These are phyloP conservation scores for Salix viminalis DNA, from an alignment of 345 rosid species.

Conservation along the genomic window DNA sequence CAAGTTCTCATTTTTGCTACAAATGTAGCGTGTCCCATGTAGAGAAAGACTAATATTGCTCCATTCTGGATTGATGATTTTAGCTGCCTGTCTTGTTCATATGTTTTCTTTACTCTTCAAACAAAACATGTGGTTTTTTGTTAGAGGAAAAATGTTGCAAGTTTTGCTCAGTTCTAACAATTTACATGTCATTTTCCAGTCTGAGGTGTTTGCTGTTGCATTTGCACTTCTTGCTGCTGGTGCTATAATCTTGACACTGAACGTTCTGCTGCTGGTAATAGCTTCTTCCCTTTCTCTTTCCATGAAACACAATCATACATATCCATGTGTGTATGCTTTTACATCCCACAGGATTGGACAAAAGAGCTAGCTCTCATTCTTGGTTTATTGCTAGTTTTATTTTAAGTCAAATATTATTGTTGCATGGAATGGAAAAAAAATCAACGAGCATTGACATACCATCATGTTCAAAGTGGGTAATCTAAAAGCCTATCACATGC, in stretches of 20 bases:
- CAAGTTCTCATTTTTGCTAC: neutral
- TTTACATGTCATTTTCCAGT: conserved; percentile 36
- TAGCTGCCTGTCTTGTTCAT: neutral
- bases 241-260: conserved; percentile 86
- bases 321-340: neutral
- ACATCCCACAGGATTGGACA: neutral
- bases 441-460: neutral
- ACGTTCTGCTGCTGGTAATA: conserved; percentile 83
- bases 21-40: neutral
- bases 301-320: too few relatives aligned
- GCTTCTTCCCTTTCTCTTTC: neutral
- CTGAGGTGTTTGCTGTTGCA: conserved; percentile 96
- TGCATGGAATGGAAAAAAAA: neutral
- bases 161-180: neutral
- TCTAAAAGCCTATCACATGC: neutral
- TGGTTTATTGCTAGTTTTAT: neutral
- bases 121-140: neutral
- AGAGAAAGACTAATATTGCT: neutral
- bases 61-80: neutral
- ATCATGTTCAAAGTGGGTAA: neutral
- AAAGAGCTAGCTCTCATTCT: neutral
- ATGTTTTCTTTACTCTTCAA: neutral
- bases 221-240: conserved; percentile 96
- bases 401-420: neutral
- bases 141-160: neutral